These are phyloP conservation scores for Verticillium zaregamsianum DNA, from an alignment of 2,329 filamentous ascomycete genomes.

Conservation along the genomic window DNA sequence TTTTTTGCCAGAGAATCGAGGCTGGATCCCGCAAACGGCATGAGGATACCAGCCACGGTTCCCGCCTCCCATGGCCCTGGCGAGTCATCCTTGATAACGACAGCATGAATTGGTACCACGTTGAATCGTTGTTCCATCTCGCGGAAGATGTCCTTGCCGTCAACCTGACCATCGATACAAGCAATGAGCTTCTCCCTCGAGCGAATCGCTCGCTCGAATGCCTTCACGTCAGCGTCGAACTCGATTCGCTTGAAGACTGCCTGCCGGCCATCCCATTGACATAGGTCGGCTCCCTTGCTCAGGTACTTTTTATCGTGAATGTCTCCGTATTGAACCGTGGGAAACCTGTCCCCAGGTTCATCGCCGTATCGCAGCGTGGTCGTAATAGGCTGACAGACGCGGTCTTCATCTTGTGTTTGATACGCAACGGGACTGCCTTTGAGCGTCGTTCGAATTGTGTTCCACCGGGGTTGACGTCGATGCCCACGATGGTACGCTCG, in stretches of 20 bases:
- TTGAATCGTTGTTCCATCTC: slow-evolving; percentile 12
- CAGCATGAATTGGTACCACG: slow-evolving; percentile 12
- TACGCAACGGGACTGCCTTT: slow-evolving; percentile 2
- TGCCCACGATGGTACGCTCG: slow-evolving; percentile 3
- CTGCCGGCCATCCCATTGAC: slow-evolving; percentile 7
- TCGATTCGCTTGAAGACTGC: slow-evolving; percentile 18
- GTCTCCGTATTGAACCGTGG: slow-evolving; percentile 4
- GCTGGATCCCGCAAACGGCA: slow-evolving; percentile 2
- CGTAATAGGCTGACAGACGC: slow-evolving; percentile 5
- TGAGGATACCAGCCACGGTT: slow-evolving; percentile 7
- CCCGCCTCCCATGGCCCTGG: slow-evolving; percentile 4
- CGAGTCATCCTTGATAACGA: slow-evolving; percentile 7
- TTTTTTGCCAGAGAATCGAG: slow-evolving; percentile 1
- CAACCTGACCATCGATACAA: neutral
- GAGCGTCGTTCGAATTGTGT: slow-evolving; percentile 4
- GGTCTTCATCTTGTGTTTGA: neutral
- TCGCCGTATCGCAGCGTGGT: slow-evolving; percentile 6
- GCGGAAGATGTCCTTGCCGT: slow-evolving; percentile 4
- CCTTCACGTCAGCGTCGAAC: slow-evolving; percentile 11
- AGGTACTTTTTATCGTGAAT: slow-evolving; percentile 9
- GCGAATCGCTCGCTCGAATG: slow-evolving; percentile 11
- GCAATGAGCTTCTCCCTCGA: slow-evolving; percentile 9
- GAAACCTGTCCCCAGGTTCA: slow-evolving; percentile 6
- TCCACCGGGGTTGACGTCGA: slow-evolving; percentile 2
- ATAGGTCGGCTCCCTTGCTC: slow-evolving; percentile 9